A percentile compares a stretch with the other conserved stretches of the same genome.
phyloP scores from a whole-genome alignment of 2,329 filamentous ascomycete genomes.

The Lecanicillium sp. region DNA sequence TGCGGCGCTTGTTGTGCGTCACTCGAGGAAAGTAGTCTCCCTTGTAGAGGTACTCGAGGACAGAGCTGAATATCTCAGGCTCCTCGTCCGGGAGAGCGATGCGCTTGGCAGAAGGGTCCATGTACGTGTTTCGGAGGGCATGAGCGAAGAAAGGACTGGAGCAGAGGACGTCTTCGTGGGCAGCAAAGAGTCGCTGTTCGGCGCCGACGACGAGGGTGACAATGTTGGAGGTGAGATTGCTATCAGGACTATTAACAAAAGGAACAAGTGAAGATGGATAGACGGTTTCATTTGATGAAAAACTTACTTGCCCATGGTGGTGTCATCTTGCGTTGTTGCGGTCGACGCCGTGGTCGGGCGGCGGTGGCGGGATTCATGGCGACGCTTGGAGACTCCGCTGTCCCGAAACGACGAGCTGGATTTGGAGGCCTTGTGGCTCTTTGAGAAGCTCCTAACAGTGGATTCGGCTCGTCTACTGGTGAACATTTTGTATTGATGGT shows the following conservation, averaged over 20 bases:
- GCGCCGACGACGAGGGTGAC: conserved; percentile 75
- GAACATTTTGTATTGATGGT: conserved; percentile 34
- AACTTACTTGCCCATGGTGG: conserved; percentile 36
- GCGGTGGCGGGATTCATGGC: conserved; percentile 41
- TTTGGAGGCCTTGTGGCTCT: conserved; percentile 40
- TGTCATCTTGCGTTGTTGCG: conserved; percentile 26
- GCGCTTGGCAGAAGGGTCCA: conserved; percentile 45
- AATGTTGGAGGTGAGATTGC: conserved; percentile 57
- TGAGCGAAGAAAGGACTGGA: conserved; percentile 67
- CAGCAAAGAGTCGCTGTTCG: conserved; percentile 81
- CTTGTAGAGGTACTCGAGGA: conserved; percentile 90
- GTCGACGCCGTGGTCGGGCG: conserved; percentile 41
- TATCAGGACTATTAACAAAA: conserved; percentile 19
- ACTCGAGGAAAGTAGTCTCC: conserved; percentile 86
- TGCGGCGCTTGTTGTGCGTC: conserved; percentile 70
- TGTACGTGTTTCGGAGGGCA: conserved; percentile 26
- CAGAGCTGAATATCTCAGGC: conserved; percentile 81
- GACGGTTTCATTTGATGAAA: not conserved
- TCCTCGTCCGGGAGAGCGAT: conserved; percentile 79
- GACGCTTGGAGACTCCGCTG: conserved; percentile 45
- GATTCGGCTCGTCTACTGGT: conserved; percentile 35
- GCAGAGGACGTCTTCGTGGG: conserved; percentile 78
- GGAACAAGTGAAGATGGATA: conserved; percentile 1
- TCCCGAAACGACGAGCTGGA: conserved; percentile 48
- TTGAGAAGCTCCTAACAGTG: conserved; percentile 45